These are phyloP conservation scores for Pyricularia pennisetigena DNA, from an alignment of 2,329 filamentous ascomycete species.

Conservation along the genomic window DNA sequence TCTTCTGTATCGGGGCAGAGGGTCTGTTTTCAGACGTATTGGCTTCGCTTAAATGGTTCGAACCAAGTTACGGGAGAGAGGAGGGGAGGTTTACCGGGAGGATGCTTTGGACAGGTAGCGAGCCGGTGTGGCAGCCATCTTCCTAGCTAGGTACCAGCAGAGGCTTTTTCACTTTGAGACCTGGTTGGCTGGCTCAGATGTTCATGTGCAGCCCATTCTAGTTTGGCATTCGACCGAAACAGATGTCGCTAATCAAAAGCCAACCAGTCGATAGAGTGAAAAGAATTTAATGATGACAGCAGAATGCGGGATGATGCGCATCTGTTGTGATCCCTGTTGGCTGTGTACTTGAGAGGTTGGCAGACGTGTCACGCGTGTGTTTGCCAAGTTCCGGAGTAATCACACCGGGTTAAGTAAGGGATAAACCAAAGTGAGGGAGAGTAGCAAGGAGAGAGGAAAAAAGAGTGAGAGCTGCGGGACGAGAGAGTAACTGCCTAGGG, in stretches of 20 bases:
- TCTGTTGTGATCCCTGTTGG: neutral
- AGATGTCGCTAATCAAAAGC: neutral
- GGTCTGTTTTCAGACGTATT: neutral
- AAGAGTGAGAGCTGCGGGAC: neutral
- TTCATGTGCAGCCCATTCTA: neutral
- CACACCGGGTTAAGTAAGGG: neutral
- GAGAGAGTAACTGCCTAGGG: neutral
- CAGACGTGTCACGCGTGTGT: neutral
- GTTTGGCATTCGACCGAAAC: neutral
- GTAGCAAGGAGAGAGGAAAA: neutral
- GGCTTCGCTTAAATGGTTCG: neutral
- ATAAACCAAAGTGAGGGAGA: neutral
- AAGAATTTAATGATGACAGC: neutral
- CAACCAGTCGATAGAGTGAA: neutral
- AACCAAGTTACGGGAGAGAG: neutral
- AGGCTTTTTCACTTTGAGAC: neutral
- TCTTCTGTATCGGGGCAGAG: neutral
- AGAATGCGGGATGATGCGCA: neutral
- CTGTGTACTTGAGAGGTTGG: neutral
- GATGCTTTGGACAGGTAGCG: neutral
- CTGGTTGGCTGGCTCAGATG: neutral
- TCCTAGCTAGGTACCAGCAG: neutral
- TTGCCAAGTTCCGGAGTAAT: neutral
- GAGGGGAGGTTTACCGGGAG: no score
- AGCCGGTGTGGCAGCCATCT: neutral